Evolutionary conservation across 2,329 filamentous ascomycete genomes (phyloP).

Genomic region (Aspergillus sp.): DNA sequence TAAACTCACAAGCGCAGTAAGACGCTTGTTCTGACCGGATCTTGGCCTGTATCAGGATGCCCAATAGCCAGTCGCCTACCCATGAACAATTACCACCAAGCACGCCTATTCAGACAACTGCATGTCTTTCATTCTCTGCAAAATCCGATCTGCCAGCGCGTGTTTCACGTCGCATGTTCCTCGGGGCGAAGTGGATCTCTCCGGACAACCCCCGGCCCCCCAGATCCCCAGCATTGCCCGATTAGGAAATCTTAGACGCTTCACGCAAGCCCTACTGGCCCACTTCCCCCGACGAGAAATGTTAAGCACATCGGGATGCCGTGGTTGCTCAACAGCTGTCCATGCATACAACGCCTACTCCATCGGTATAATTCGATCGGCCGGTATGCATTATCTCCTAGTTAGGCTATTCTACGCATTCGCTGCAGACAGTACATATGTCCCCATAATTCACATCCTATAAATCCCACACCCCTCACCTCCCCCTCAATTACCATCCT

Average conservation of each 20-base stretch:
- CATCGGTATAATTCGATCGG: not conserved
- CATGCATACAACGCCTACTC: not conserved
- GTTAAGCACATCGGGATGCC: slow-evolving; percentile 8
- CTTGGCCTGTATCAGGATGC: too few relatives aligned
- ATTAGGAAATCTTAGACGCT: slow-evolving; percentile 6
- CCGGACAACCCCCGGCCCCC: slow-evolving; percentile 1
- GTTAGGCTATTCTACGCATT: not conserved
- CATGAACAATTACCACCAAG: too few relatives aligned
- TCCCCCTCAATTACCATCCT: not conserved
- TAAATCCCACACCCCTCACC: not conserved
- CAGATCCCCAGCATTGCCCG: slow-evolving; percentile 3
- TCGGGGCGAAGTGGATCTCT: not conserved
- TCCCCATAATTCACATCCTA: not conserved
- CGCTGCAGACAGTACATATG: not conserved
- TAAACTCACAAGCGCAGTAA: too few relatives aligned
- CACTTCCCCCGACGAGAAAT: slow-evolving; percentile 1
- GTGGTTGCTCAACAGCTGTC: not conserved
- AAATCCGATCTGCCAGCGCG: too few relatives aligned
- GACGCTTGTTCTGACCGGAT: too few relatives aligned
- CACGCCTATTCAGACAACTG: too few relatives aligned
- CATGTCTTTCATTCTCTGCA: too few relatives aligned
- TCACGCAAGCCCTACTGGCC: slow-evolving; percentile 1
- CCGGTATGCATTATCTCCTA: not conserved
- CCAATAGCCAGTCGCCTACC: too few relatives aligned
- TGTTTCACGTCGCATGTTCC: not conserved